These are phyloP conservation scores for Colletotrichum falcatum DNA, from an alignment of 2,329 filamentous ascomycete species.

Conservation along the genomic window DNA sequence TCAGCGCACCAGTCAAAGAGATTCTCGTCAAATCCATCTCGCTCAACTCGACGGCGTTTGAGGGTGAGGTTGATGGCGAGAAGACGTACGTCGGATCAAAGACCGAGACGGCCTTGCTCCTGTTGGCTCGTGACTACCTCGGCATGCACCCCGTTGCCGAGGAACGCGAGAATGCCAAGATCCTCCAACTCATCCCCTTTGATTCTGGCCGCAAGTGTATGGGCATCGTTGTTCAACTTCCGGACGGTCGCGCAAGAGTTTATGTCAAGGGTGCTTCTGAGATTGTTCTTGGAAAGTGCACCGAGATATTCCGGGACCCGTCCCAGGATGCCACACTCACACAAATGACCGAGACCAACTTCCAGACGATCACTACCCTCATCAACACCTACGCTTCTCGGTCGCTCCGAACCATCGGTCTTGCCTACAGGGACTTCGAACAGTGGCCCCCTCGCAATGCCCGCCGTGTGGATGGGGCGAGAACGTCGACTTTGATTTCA, in stretches of 20 bases:
- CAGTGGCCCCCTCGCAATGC: conserved; percentile 81
- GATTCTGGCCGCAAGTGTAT: conserved; percentile 82
- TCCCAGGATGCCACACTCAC: conserved; percentile 56
- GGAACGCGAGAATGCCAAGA: conserved; percentile 69
- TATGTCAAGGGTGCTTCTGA: conserved; percentile 75
- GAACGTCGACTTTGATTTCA: conserved; percentile 72
- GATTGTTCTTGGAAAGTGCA: conserved; percentile 70
- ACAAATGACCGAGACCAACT: conserved; percentile 64
- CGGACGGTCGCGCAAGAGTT: conserved; percentile 64
- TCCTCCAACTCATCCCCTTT: conserved; percentile 78
- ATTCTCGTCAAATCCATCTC: conserved; percentile 70
- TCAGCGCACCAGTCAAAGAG: conserved; percentile 61
- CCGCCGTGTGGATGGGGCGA: conserved; percentile 66
- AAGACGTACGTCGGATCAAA: conserved; percentile 80
- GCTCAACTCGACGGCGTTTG: conserved; percentile 80
- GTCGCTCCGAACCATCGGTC: conserved; percentile 86
- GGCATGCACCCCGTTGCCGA: conserved; percentile 74
- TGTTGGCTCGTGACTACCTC: conserved; percentile 74
- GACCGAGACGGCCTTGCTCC: conserved; percentile 80
- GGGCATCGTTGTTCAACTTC: conserved; percentile 67
- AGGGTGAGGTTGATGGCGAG: conserved; percentile 76
- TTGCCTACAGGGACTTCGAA: conserved; percentile 86
- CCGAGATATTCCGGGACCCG: conserved; percentile 63
- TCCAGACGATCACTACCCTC: conserved; percentile 69
- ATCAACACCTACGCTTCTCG: conserved; percentile 83